These are phyloP conservation scores for Filosporella fistucella DNA, from an alignment of 495 filamentous ascomycete genomes.

Conservation along the genomic window DNA sequence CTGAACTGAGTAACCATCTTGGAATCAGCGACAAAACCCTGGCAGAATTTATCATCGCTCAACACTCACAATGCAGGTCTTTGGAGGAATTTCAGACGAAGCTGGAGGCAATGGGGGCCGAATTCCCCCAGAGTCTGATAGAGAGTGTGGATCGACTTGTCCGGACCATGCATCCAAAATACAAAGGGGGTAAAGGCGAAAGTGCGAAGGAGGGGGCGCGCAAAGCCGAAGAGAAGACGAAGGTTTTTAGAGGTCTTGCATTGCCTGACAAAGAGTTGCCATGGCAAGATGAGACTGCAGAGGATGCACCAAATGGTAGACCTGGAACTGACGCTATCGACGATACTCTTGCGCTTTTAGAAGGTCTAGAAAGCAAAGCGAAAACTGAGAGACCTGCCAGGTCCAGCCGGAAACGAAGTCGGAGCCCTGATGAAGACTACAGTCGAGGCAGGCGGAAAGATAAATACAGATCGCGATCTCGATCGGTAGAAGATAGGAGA, in stretches of 20 bases:
- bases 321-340: constrained; percentile 64
- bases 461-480: constrained; percentile 35
- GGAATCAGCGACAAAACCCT: constrained; percentile 91
- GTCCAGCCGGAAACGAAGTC: constrained; percentile 60
- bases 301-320: constrained; percentile 19
- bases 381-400: constrained; percentile 35
- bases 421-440: constrained; percentile 65
- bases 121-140: constrained; percentile 84
- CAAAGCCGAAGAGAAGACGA: constrained; percentile 56
- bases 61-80: constrained; percentile 70
- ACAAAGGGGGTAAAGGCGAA: constrained; percentile 46
- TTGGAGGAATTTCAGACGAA: constrained; percentile 66
- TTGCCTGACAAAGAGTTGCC: constrained; percentile 73
- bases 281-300: constrained; percentile 48
- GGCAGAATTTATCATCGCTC: constrained; percentile 91
- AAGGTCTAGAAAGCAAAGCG: constrained; percentile 73
- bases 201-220: constrained; percentile 30
- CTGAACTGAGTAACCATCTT: constrained; percentile 89
- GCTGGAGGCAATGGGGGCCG: constrained; percentile 71
- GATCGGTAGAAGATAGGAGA: constrained; percentile 39
- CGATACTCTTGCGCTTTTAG: constrained; percentile 88
- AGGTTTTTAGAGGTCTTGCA: constrained; percentile 83
- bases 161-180: constrained; percentile 83
- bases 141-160: constrained; percentile 89
- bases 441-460: constrained; percentile 25